These are phyloP conservation scores for Pseudisothecium myosuroides DNA, from an alignment of 225 moss, liverwort and hornwort species.

Conservation along the genomic window DNA sequence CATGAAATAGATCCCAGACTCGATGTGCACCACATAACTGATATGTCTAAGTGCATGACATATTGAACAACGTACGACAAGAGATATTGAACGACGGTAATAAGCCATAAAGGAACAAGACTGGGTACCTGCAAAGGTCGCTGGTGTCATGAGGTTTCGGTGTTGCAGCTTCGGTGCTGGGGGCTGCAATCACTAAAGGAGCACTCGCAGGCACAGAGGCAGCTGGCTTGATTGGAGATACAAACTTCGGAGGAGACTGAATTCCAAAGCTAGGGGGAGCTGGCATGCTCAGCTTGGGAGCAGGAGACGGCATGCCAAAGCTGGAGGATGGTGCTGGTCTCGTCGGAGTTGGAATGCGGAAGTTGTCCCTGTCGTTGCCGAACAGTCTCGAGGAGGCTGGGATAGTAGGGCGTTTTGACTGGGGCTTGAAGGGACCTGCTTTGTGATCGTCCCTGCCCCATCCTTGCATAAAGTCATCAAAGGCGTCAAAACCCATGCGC, in stretches of 20 bases:
- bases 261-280: neutral
- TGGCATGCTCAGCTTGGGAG: neutral
- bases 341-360: neutral
- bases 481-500: slow-evolving; percentile 2
- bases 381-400: neutral
- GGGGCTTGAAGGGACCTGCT: neutral
- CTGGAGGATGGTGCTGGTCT: neutral
- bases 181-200: neutral
- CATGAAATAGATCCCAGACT: neutral
- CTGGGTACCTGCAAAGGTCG: slow-evolving; percentile 12
- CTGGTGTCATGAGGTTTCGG: neutral
- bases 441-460: neutral
- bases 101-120: neutral
- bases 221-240: slow-evolving; percentile 9
- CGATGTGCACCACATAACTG: neutral
- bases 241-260: neutral
- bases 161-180: neutral
- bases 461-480: neutral
- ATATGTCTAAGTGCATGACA: neutral
- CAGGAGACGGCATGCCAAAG: neutral
- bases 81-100: neutral
- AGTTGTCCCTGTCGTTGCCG: neutral
- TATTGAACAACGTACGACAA: neutral
- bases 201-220: slow-evolving; percentile 3
- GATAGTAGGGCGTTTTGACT: slow-evolving; percentile 3